A percentile compares a stretch with the other conserved stretches of the same genome.
Conservation (phyloP, 169 alveolate genomes). For the Cryptosporidium viatorum region DNA sequence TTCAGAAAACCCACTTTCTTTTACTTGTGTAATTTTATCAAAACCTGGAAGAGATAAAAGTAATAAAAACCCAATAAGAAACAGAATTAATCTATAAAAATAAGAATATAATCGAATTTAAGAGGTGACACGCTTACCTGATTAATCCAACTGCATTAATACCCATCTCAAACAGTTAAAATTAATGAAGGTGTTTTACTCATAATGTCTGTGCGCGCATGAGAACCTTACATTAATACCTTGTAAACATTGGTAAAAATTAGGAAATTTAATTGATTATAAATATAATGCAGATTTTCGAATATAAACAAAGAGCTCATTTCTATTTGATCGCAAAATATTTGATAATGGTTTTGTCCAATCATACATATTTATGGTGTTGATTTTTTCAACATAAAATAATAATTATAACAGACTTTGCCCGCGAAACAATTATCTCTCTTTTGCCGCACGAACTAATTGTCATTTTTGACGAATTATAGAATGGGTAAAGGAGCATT, state of each 20-base stretch:
- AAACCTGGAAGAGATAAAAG: slow-evolving; percentile 48
- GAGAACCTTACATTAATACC: background rate
- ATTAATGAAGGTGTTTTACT: background rate
- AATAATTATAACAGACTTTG: background rate
- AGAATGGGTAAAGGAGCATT: slow-evolving; percentile 62
- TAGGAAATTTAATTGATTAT: no score
- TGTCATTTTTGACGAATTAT: slow-evolving; percentile 10
- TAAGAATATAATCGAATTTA: background rate
- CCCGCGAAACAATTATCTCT: slow-evolving; percentile 36
- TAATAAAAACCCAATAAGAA: background rate
- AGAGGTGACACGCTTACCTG: background rate
- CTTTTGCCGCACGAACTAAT: background rate
- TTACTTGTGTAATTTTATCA: slow-evolving; percentile 23
- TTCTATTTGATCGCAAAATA: background rate
- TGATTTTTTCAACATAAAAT: no score
- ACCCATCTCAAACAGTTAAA: background rate
- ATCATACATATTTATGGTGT: no score
- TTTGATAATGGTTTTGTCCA: background rate
- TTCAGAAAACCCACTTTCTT: slow-evolving; percentile 62
- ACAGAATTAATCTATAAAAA: slow-evolving; percentile 1
- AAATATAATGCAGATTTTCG: no score
- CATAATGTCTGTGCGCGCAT: slow-evolving; percentile 24
- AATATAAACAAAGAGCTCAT: no score
- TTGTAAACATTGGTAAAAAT: no score
- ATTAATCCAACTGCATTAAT: background rate